Percentiles rank a stretch among this genome's conserved stretches.
phyloP scores from a whole-genome alignment of 2,329 filamentous ascomycete genomes.

The Ascochyta pisi region DNA sequence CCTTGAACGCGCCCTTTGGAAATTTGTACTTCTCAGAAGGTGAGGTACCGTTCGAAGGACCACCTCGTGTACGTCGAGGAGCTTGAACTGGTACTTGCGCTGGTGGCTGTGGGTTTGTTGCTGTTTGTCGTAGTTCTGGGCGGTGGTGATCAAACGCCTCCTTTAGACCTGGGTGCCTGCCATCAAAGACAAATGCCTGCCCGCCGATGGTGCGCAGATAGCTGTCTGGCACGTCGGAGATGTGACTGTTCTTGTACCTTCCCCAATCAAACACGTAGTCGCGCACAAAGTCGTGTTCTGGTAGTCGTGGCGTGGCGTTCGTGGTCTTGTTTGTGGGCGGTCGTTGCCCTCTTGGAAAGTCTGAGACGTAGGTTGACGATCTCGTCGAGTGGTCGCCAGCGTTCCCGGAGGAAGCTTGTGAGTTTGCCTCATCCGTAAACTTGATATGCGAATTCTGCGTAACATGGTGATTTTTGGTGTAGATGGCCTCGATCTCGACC shows the following conservation, averaged over 20 bases:
- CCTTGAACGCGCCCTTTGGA: conserved; percentile 19
- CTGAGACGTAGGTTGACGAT: conserved; percentile 8
- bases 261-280: conserved; percentile 35
- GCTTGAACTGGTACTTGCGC: conserved; percentile 10
- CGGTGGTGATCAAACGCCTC: conserved; percentile 36
- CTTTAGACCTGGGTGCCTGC: conserved; percentile 26
- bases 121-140: conserved; percentile 23
- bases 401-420: neutral
- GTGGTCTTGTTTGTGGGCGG: conserved; percentile 4
- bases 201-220: conserved; percentile 34
- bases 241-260: conserved; percentile 23
- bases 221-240: conserved; percentile 27
- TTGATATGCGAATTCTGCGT: conserved; percentile 8
- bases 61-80: conserved; percentile 6
- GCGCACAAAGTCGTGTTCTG: conserved; percentile 16
- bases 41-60: neutral
- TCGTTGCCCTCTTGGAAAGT: conserved; percentile 20
- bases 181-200: conserved; percentile 25
- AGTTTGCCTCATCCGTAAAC: neutral
- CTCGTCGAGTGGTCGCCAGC: conserved; percentile 2
- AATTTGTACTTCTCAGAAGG: conserved; percentile 19
- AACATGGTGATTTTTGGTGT: neutral
- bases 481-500: conserved; percentile 7
- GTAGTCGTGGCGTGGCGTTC: conserved; percentile 19
- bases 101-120: conserved; percentile 5